phyloP scores from a whole-genome alignment of 495 filamentous ascomycete genomes.

The Chaetomium cochliodes region DNA sequence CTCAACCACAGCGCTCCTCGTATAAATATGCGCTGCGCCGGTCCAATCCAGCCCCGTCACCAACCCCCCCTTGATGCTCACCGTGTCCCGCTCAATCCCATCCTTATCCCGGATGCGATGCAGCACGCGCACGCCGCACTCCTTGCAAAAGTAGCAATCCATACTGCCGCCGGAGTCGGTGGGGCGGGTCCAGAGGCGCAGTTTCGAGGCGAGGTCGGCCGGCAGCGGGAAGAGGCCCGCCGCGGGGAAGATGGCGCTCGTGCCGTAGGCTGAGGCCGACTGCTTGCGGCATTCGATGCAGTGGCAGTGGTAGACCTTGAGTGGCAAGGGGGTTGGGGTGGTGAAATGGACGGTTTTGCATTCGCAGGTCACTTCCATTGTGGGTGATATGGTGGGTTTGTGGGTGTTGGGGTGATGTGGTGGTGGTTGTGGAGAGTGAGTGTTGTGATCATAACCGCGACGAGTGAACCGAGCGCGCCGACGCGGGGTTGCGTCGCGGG shows the following conservation, averaged over 20 bases:
- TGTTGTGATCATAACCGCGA: neutral
- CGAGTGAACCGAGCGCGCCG: neutral
- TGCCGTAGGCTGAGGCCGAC: slow-evolving; percentile 57
- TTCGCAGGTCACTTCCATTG: slow-evolving; percentile 49
- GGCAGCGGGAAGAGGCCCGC: slow-evolving; percentile 51
- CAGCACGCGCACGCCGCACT: slow-evolving; percentile 51
- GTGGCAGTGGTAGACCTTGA: slow-evolving; percentile 57
- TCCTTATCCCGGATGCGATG: slow-evolving; percentile 46
- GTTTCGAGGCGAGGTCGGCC: slow-evolving; percentile 30
- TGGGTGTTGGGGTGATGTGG: neutral
- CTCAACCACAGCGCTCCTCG: slow-evolving; percentile 45
- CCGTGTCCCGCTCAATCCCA: slow-evolving; percentile 33
- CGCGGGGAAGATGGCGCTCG: slow-evolving; percentile 48
- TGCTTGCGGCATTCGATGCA: slow-evolving; percentile 61
- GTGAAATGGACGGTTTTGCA: slow-evolving; percentile 52
- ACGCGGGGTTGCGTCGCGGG: neutral
- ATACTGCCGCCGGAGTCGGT: slow-evolving; percentile 43
- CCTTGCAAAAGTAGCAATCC: slow-evolving; percentile 55
- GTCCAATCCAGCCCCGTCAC: slow-evolving; percentile 45
- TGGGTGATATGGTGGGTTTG: neutral
- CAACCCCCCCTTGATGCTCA: slow-evolving; percentile 54
- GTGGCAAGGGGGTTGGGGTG: slow-evolving; percentile 43
- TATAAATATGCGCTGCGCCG: slow-evolving; percentile 44
- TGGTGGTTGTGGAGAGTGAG: neutral
- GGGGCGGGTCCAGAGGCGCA: slow-evolving; percentile 42